These are phyloP conservation scores for Aureobasidium sp. DNA, from an alignment of 2,329 filamentous ascomycete species.

Conservation along the genomic window DNA sequence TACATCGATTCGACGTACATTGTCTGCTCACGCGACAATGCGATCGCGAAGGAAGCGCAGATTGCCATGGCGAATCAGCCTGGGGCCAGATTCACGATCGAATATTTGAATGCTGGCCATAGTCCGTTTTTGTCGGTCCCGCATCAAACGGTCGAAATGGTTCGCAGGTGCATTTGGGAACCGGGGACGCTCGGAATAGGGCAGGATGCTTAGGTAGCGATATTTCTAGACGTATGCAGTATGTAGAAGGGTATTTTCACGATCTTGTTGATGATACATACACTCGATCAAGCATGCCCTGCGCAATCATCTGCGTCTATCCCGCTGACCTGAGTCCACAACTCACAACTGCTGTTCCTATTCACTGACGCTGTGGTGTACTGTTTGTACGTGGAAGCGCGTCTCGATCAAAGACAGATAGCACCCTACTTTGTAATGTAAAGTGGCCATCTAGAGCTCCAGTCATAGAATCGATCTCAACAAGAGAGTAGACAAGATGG, in stretches of 20 bases:
- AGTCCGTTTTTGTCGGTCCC: slow-evolving; percentile 25
- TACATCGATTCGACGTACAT: slow-evolving; percentile 36
- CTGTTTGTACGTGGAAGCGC: no score
- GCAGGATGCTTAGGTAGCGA: neutral
- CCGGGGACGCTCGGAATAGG: neutral
- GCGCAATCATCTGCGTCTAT: neutral
- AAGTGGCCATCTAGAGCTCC: no score
- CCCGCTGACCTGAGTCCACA: no score
- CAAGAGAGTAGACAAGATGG: neutral
- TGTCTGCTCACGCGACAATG: slow-evolving; percentile 34
- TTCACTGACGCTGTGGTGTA: neutral
- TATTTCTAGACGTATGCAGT: neutral
- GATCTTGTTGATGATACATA: neutral
- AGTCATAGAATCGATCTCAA: no score
- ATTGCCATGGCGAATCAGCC: slow-evolving; percentile 30
- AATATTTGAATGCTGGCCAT: slow-evolving; percentile 23
- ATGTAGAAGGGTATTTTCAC: neutral
- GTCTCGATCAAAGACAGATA: no score
- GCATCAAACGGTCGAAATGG: slow-evolving; percentile 20
- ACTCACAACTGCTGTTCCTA: neutral
- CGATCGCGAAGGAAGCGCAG: slow-evolving; percentile 32
- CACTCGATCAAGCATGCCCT: neutral
- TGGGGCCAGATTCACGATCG: slow-evolving; percentile 19
- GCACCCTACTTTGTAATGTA: no score
- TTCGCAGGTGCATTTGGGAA: slow-evolving; percentile 17